A percentile compares a stretch with the other conserved stretches of the same genome.
phyloP scores from a whole-genome alignment of 306 rosid species.

The Luffa acutangula region DNA sequence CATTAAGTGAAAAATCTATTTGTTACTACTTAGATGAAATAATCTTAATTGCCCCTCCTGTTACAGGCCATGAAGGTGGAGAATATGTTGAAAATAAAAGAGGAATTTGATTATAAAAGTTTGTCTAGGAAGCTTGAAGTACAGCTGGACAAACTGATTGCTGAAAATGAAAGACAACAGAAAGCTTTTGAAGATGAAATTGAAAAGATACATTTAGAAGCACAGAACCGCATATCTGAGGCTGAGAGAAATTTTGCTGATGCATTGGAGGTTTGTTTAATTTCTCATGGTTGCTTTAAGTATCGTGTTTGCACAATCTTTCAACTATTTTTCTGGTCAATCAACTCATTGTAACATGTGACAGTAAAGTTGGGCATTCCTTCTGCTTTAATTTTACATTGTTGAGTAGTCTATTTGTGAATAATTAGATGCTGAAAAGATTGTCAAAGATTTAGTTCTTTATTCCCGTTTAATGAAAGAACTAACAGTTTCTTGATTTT shows the following conservation, averaged over 20 bases:
- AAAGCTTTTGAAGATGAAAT: conserved; percentile 74
- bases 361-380: background rate
- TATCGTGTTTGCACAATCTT: background rate
- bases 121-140: conserved; percentile 83
- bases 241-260: conserved; percentile 86
- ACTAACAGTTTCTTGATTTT: background rate
- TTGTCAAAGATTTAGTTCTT: background rate
- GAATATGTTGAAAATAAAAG: conserved; percentile 91
- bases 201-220: conserved; percentile 62
- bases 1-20: background rate
- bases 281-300: conserved; percentile 11
- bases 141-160: conserved; percentile 81
- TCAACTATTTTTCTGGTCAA: background rate
- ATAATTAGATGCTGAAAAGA: background rate
- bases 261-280: conserved; percentile 73
- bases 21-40: background rate
- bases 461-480: background rate
- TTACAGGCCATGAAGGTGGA: conserved; percentile 96
- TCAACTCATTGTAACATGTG: background rate
- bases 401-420: background rate
- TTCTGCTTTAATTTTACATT: background rate
- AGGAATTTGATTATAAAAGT: conserved; percentile 97
- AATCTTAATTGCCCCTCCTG: conserved; percentile 5
- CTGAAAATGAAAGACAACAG: conserved; percentile 87
- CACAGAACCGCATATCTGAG: conserved; percentile 59